Evolutionary conservation across 2,329 filamentous ascomycete species (phyloP), one percentile per base, ranked within the genome.

Genomic region (Colletotrichum graminicola): DNA sequence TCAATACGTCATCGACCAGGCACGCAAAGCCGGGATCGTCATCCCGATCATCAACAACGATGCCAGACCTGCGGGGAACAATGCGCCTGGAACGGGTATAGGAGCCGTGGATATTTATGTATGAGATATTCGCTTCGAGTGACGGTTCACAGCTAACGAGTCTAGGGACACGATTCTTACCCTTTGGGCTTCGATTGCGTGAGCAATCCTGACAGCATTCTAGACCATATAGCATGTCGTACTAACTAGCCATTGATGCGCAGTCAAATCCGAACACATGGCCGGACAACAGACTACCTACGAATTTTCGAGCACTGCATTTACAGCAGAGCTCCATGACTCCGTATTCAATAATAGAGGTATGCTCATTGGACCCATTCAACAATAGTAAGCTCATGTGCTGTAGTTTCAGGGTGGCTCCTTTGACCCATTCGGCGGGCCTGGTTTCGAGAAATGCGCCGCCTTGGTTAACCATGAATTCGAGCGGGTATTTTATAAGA

Each of bases 21-120:
- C 89, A 26, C 85, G 89, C 14, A 83, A 90, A 52, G 90, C 90
- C 0, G 92, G 93, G 0, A 89, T 96, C 54, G 85, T 92, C 1
- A 89, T 96, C 0, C 93, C 93, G 0, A 84, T 93, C 26, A 92
- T 95, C 69, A 93, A 84, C 80, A 95, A 95, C 71, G 93, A 95
- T 77, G 91, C 90, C 1, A 84, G 78, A n/a, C 78, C 87, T 1
- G 76, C 81, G 1, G 91, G 91, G 0, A 83, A 91, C 73, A 91
- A 92, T 72, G 89, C 88, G 0, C 92, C 92, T 1, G 90, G 90
- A 0, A 87, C 87, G 21, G 88, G 88, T 1, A 74, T 82, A 55
- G 84, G 70, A 3, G 54, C 62, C 16, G 73, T 62, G 16, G 84
- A 90, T 57, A 71, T 74, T 2, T 76, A 82, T 73, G 89, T 89